Evolutionary conservation across 2,329 filamentous ascomycete genomes (phyloP), one percentile per base, ranked within the genome.

Genomic region (Pseudogymnoascus verrucosus): DNA sequence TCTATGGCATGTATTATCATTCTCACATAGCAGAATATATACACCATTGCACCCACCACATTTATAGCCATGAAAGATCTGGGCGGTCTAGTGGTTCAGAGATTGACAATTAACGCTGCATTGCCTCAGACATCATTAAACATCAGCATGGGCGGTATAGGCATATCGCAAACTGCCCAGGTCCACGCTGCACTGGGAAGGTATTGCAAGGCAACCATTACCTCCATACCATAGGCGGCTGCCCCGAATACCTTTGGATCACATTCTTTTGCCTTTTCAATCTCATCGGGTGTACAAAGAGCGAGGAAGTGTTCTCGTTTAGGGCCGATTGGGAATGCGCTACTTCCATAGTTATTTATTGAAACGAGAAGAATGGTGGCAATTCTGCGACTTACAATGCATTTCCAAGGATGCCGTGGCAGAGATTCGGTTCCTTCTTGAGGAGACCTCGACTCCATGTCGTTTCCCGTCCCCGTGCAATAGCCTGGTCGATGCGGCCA

Each of bases 391-490:
- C 47, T 54, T 54, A 54, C 47, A 89, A 74, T 16, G 84, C 84
- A 69, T 89, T 89, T 14, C 86, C 84, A 23, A 84, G 78, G 34
- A 87, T 83, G 1, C 86, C 83, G 69, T 89, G 85, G 69, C 86
- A 89, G 40, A 89, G 71, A 68, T 83, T 87, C 2, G 85, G 84
- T 68, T 86, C 82, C 67, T 89, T 89, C 11, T 78, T 85, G 64
- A 89, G 74, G 14, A 88, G 71, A 0, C 85, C 86, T 54, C 82
- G 77, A 65, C 81, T 77, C 78, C 82, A 82, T 26, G 83, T 78
- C 62, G 83, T 80, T 11, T 78, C 78, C 62, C 81, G 76, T 5
- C 80, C 84, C 62, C 78, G 81, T 7, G 69, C 72, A 19, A 88
- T 78, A 2, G 82, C 81, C 23, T 70, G 72, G 23, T 83, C 79